phyloP scores from a whole-genome alignment of 768 basidiomycete genomes.

The Cyclocybe cylindracea region DNA sequence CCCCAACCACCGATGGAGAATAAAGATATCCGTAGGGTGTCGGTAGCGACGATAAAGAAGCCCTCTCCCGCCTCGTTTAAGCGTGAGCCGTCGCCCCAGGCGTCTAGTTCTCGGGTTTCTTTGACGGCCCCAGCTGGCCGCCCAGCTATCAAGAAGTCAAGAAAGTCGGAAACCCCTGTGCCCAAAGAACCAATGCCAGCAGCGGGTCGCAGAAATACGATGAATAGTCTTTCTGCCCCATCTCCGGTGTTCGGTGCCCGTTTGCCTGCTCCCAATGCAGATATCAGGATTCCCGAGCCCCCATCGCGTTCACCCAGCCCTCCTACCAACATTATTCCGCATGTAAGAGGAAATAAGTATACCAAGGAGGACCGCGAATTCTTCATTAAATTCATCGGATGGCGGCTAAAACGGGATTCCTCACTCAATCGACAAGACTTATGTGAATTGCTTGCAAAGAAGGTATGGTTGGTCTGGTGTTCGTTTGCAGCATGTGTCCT shows the following conservation, averaged over 20 bases:
- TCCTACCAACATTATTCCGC: slow-evolving; percentile 47
- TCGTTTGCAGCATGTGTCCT: neutral
- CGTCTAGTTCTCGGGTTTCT: slow-evolving; percentile 17
- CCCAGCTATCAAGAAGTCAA: slow-evolving; percentile 23
- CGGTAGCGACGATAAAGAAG: slow-evolving; percentile 39
- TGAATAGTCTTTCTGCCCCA: slow-evolving; percentile 63
- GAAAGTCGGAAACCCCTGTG: slow-evolving; percentile 22
- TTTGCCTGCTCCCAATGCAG: slow-evolving; percentile 61
- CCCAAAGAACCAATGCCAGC: slow-evolving; percentile 19
- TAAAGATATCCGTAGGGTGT: slow-evolving; percentile 13
- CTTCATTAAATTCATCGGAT: slow-evolving; percentile 66
- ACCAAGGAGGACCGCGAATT: slow-evolving; percentile 67
- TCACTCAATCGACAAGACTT: slow-evolving; percentile 53
- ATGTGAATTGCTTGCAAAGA: slow-evolving; percentile 54
- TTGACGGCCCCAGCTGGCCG: slow-evolving; percentile 19
- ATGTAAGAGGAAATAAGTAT: slow-evolving; percentile 58
- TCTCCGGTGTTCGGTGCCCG: slow-evolving; percentile 45
- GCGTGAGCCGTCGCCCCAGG: slow-evolving; percentile 25
- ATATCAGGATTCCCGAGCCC: slow-evolving; percentile 58
- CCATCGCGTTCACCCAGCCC: slow-evolving; percentile 74
- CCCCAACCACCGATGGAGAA: neutral
- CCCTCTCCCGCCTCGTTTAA: slow-evolving; percentile 41
- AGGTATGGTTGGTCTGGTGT: slow-evolving; percentile 36
- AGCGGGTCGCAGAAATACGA: slow-evolving; percentile 44
- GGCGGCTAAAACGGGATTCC: slow-evolving; percentile 59